These are phyloP conservation scores for Geranium rotundifolium DNA, from an alignment of 345 rosid genomes.

Conservation along the genomic window DNA sequence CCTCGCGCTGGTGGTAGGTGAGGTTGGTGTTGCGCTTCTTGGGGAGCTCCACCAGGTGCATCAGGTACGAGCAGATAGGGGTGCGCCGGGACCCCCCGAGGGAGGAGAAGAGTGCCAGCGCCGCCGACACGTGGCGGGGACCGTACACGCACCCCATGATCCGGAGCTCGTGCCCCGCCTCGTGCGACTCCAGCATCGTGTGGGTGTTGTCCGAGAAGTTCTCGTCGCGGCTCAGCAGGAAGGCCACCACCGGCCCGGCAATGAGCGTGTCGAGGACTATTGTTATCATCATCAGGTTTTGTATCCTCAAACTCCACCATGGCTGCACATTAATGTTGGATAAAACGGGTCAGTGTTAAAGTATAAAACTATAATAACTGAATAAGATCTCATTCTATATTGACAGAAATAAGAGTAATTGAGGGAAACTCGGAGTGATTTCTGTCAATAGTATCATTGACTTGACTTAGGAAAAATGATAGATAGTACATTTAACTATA, in stretches of 20 bases:
- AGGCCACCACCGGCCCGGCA: constrained; percentile 38
- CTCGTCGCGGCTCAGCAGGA: constrained; percentile 29
- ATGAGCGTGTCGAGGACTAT: constrained; percentile 50
- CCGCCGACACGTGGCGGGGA: constrained; percentile 60
- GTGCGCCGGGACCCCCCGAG: constrained; percentile 29
- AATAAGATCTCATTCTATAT: no score
- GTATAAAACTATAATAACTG: no score
- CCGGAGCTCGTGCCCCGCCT: constrained; percentile 51
- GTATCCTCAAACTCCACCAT: constrained; percentile 26
- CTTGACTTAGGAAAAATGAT: no score
- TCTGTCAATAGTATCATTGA: no score
- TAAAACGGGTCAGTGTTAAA: no score
- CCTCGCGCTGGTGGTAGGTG: constrained; percentile 60
- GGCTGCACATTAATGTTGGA: no score
- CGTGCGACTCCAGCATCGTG: constrained; percentile 34
- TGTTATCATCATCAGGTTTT: constrained; percentile 36
- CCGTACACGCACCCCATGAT: constrained; percentile 54
- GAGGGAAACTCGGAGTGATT: no score
- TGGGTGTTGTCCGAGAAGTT: constrained; percentile 26
- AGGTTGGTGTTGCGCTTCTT: constrained; percentile 32
- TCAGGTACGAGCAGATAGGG: constrained; percentile 41
- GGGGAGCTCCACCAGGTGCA: constrained; percentile 71
- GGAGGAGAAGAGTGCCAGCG: constrained; percentile 41
- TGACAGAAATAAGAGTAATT: no score
- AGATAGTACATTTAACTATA: no score